A percentile compares a stretch with the other conserved stretches of the same genome.
phyloP scores from a whole-genome alignment of 345 rosid species.

The Lumnitzera racemosa region DNA sequence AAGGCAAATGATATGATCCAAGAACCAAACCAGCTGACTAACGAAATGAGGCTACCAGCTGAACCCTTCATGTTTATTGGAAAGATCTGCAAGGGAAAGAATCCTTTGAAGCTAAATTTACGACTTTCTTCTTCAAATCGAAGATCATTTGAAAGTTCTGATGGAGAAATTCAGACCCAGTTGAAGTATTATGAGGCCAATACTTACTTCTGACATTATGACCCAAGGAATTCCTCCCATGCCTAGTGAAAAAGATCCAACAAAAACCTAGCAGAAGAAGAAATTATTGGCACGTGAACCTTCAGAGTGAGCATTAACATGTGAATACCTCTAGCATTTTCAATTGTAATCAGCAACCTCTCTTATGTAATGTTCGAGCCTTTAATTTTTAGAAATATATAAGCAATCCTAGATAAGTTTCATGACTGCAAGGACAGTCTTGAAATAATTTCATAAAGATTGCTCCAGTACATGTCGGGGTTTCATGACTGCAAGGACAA shows the following conservation, averaged over 20 bases:
- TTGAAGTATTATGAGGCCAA: too few species aligned
- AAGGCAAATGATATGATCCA: slow-evolving; percentile 68
- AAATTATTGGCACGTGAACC: neutral
- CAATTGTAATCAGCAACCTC: too few species aligned
- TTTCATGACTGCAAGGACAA: too few species aligned
- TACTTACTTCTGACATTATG: slow-evolving; percentile 69
- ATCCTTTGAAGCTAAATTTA: neutral
- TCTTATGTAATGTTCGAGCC: too few species aligned
- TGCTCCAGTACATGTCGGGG: too few species aligned
- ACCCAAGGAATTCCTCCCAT: slow-evolving; percentile 80
- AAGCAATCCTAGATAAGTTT: too few species aligned
- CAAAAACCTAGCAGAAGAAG: slow-evolving; percentile 21
- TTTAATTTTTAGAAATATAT: too few species aligned
- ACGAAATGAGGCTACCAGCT: slow-evolving; percentile 76
- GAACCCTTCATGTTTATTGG: slow-evolving; percentile 78
- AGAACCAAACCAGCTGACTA: slow-evolving; percentile 74
- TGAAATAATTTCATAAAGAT: too few species aligned
- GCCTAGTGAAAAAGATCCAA: slow-evolving; percentile 49
- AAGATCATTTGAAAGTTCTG: too few species aligned
- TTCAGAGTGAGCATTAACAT: neutral
- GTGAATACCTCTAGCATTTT: too few species aligned
- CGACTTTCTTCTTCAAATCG: neutral
- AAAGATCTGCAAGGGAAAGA: slow-evolving; percentile 43
- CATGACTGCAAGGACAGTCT: too few species aligned
- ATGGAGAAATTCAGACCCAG: too few species aligned